Evolutionary conservation across 1,284 basidiomycete genomes (phyloP).

Genomic region (Ustilago tritici): DNA sequence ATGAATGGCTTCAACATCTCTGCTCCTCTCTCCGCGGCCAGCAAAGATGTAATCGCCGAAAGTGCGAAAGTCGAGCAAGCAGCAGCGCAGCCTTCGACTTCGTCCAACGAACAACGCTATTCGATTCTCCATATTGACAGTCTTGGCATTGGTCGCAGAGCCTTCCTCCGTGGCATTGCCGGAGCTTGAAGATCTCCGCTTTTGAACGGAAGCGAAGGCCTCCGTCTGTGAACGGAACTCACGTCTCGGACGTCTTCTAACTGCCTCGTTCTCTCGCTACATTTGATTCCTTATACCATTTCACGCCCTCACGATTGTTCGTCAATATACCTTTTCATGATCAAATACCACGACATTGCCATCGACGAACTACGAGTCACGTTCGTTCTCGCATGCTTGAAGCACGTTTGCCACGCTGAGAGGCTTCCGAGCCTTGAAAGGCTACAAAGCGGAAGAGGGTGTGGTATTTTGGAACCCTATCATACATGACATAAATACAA

Average conservation of each 20-base stretch:
- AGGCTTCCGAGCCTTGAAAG: not conserved
- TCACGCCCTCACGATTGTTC: not conserved
- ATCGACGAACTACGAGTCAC: not conserved
- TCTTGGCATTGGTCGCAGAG: slow-evolving; percentile 42
- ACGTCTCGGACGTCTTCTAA: not conserved
- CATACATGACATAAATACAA: slow-evolving; percentile 3
- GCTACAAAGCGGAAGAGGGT: not conserved
- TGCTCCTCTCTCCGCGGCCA: not conserved
- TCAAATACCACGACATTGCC: not conserved
- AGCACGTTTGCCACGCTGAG: not conserved
- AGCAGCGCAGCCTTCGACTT: not conserved
- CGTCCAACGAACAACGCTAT: slow-evolving; percentile 24
- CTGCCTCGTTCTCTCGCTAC: not conserved
- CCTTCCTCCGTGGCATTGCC: slow-evolving; percentile 37
- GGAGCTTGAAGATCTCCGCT: slow-evolving; percentile 13
- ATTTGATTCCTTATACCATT: slow-evolving; percentile 1
- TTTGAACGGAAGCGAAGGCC: slow-evolving; percentile 13
- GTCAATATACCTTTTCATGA: slow-evolving; percentile 1
- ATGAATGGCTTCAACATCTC: slow-evolving; percentile 41
- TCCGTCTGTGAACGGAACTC: slow-evolving; percentile 3
- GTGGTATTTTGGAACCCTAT: slow-evolving; percentile 2
- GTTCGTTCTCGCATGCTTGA: not conserved
- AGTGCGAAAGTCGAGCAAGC: not conserved
- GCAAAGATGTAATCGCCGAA: not conserved
- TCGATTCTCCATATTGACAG: slow-evolving; percentile 58